Evolutionary conservation across 768 basidiomycete genomes (phyloP).

Genomic region (Thelephora aurantiotincta): DNA sequence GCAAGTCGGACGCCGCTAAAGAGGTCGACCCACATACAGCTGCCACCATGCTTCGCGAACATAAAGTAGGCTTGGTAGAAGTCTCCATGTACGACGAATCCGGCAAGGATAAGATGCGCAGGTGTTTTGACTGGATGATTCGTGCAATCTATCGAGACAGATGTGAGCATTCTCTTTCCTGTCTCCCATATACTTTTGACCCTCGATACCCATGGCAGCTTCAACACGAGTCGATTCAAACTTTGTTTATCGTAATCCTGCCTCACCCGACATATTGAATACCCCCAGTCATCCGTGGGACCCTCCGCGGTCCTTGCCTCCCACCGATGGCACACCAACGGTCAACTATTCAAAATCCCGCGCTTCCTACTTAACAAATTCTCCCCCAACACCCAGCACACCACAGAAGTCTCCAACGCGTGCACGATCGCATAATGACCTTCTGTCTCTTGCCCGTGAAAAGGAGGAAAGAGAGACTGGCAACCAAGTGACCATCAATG

Average conservation of each 20-base stretch:
- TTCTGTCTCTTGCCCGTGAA: constrained; percentile 16
- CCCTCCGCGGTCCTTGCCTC: constrained; percentile 6
- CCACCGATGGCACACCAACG: too few relatives aligned
- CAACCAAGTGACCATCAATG: background rate
- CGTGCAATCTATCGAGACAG: constrained; percentile 10
- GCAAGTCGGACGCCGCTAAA: constrained; percentile 65
- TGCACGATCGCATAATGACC: constrained; percentile 41
- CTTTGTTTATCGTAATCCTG: constrained; percentile 43
- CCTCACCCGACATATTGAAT: constrained; percentile 47
- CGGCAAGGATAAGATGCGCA: constrained; percentile 61
- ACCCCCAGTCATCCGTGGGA: constrained; percentile 27
- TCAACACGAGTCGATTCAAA: constrained; percentile 1
- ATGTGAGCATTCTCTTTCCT: constrained; percentile 16
- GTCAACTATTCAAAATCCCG: too few relatives aligned
- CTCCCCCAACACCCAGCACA: constrained; percentile 17
- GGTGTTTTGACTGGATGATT: constrained; percentile 62
- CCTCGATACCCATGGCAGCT: constrained; percentile 8
- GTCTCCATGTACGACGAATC: constrained; percentile 41
- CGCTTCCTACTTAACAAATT: constrained; percentile 14
- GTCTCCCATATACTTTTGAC: constrained; percentile 10
- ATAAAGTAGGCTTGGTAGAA: constrained; percentile 70
- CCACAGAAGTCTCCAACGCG: constrained; percentile 35
- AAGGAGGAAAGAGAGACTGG: constrained; percentile 11
- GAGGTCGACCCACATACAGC: constrained; percentile 45
- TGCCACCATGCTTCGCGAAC: constrained; percentile 33